These are phyloP conservation scores for Chrysanthemum lavandulifolium DNA, from an alignment of 129 eudicot genomes.

Conservation along the genomic window DNA sequence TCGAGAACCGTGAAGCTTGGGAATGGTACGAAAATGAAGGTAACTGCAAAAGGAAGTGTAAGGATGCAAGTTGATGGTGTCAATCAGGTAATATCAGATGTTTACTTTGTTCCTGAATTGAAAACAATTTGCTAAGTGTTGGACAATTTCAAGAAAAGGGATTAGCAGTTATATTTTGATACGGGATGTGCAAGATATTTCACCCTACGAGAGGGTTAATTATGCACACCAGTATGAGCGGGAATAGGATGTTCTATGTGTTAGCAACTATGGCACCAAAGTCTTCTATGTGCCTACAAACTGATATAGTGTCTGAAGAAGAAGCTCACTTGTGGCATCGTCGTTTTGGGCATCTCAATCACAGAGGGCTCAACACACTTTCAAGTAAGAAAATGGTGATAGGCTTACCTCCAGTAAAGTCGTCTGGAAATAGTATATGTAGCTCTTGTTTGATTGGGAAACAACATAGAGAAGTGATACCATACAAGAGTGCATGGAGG, in stretches of 20 bases:
- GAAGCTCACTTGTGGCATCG: neutral
- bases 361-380: neutral
- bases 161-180: no score
- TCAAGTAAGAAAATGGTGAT: no score
- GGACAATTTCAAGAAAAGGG: conserved; percentile 6
- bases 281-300: neutral
- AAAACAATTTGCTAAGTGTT: neutral
- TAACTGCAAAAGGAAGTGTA: neutral
- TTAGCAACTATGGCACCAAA: neutral
- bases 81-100: neutral
- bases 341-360: neutral
- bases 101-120: no score
- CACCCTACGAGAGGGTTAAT: neutral
- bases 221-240: neutral
- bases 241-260: neutral
- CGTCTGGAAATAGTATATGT: neutral
- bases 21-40: neutral
- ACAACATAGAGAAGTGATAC: neutral
- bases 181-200: neutral
- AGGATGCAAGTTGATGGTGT: neutral
- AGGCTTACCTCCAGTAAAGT: neutral
- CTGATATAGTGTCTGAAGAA: neutral
- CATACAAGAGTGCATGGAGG: neutral
- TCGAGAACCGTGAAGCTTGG: neutral
- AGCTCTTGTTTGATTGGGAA: neutral